phyloP scores from a whole-genome alignment of 2,329 filamentous ascomycete species.

The Teratosphaeria destructans region DNA sequence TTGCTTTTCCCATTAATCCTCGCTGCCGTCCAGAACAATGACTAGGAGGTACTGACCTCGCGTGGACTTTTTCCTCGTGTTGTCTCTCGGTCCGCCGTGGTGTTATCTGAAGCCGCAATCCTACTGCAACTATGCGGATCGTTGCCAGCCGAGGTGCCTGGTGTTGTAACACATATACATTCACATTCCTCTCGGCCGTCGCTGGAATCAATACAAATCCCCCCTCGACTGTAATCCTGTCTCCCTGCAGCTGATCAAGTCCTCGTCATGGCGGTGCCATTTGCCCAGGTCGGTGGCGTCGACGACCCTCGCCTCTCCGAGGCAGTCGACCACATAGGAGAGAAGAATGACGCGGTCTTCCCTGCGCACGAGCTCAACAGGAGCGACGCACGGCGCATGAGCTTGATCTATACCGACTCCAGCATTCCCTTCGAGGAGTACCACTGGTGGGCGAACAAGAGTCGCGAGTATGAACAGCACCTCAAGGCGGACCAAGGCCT shows the following conservation, averaged over 20 bases:
- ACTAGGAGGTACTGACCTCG: not conserved
- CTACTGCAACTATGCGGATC: not conserved
- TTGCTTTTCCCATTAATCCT: not conserved
- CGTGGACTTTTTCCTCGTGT: not conserved
- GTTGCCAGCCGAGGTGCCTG: not conserved
- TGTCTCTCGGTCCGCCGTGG: not conserved
- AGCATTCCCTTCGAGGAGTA: not conserved
- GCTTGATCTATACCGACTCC: not conserved
- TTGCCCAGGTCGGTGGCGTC: slow-evolving; percentile 5
- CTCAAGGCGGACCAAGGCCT: not conserved
- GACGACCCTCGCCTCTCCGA: slow-evolving; percentile 6
- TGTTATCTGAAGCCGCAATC: not conserved
- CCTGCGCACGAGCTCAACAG: not conserved
- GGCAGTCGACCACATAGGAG: not conserved
- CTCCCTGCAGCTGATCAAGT: not conserved
- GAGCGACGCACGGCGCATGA: not conserved
- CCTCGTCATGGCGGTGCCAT: not conserved
- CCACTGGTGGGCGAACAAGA: not conserved
- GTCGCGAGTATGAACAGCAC: not conserved
- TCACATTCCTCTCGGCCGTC: not conserved
- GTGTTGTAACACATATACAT: not conserved
- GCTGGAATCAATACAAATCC: not conserved
- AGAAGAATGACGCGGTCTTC: not conserved
- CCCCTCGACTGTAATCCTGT: not conserved
- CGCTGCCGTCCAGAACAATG: not conserved